phyloP scores from a whole-genome alignment of 208 protist species.

The Angomonas ambiguus region DNA sequence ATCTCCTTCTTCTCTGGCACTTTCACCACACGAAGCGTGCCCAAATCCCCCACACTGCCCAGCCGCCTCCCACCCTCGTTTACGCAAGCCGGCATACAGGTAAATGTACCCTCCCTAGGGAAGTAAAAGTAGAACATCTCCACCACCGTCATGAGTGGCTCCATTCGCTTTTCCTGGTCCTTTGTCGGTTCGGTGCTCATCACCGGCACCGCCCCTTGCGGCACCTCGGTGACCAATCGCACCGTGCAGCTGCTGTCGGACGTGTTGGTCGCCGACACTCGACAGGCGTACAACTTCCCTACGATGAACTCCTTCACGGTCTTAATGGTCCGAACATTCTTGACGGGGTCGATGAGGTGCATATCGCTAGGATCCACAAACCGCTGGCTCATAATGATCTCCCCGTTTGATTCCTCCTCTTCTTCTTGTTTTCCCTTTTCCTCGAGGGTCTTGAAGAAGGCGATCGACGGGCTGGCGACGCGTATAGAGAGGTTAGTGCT shows the following conservation, averaged over 20 bases:
- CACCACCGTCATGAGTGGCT: conserved; percentile 10
- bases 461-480: background rate
- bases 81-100: conserved; percentile 9
- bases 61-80: conserved; percentile 8
- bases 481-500: background rate
- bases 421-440: background rate
- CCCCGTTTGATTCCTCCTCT: background rate
- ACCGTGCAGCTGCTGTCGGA: conserved; percentile 2
- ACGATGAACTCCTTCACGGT: conserved; percentile 15
- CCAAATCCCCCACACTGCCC: background rate
- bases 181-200: background rate
- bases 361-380: conserved; percentile 9
- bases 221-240: conserved; percentile 12
- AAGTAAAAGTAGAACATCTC: conserved; percentile 19
- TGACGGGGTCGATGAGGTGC: conserved; percentile 4
- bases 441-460: background rate
- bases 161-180: background rate
- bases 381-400: conserved; percentile 13
- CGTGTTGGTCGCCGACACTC: conserved; percentile 10
- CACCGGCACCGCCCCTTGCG: conserved; percentile 14
- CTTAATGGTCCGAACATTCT: conserved; percentile 3
- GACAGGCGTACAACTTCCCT: conserved; percentile 12
- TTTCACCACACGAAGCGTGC: background rate
- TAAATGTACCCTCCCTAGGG: conserved; percentile 8
- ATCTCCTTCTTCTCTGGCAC: background rate